phyloP scores from a whole-genome alignment of 2,329 filamentous ascomycete species.

The Dothistroma pini region DNA sequence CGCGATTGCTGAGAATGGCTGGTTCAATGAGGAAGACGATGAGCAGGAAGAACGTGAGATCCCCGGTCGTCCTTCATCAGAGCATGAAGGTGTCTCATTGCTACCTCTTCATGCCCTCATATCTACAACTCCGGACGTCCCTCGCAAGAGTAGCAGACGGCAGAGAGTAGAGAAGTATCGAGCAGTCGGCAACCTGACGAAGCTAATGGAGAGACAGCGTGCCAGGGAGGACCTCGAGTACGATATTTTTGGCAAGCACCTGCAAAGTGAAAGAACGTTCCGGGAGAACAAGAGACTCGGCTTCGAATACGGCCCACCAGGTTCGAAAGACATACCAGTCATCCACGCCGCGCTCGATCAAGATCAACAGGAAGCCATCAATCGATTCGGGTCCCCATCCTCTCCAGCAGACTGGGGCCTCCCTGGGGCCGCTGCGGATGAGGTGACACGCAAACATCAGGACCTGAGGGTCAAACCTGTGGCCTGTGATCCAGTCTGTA shows the following conservation, averaged over 20 bases:
- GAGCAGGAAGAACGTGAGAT: background rate
- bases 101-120: background rate
- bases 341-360: background rate
- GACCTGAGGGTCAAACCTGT: background rate
- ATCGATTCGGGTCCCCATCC: background rate
- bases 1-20: background rate
- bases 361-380: background rate
- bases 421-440: background rate
- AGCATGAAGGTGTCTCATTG: background rate
- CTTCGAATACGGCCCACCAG: background rate
- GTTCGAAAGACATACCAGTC: background rate
- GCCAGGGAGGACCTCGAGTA: background rate
- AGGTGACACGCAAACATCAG: background rate
- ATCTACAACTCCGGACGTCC: background rate
- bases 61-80: background rate
- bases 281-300: background rate
- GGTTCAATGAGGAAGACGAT: background rate
- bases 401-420: background rate
- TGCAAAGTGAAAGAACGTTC: background rate
- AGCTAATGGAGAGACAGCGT: background rate
- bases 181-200: background rate
- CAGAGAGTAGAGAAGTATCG: background rate
- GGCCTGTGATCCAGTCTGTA: background rate
- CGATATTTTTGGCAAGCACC: background rate
- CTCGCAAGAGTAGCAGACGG: background rate